These are phyloP conservation scores for Naegleria lovaniensis DNA, from an alignment of 208 protist species.

Conservation along the genomic window DNA sequence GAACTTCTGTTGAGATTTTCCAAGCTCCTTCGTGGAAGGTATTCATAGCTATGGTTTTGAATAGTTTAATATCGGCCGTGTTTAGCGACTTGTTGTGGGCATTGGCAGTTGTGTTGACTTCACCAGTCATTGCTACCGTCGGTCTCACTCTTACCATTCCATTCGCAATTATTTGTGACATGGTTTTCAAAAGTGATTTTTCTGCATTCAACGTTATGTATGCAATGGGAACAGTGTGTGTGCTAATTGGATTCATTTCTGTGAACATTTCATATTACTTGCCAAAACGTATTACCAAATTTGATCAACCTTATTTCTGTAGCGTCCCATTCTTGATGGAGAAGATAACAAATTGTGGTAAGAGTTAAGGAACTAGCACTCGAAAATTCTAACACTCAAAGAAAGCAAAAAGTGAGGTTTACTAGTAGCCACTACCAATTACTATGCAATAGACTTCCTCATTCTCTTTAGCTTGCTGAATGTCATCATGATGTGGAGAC, in stretches of 20 bases:
- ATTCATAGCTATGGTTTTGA: neutral
- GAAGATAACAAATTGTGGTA: neutral
- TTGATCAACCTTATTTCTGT: neutral
- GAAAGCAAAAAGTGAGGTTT: no score
- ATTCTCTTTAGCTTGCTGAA: neutral
- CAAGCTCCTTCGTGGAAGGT: neutral
- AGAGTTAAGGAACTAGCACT: no score
- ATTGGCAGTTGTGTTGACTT: neutral
- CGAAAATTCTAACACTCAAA: no score
- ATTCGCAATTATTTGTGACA: neutral
- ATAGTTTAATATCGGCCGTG: constrained; percentile 4
- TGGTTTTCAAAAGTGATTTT: neutral
- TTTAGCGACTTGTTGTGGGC: constrained; percentile 12
- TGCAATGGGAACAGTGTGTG: neutral
- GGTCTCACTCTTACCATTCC: constrained; percentile 17
- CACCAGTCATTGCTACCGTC: neutral
- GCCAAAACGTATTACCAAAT: neutral
- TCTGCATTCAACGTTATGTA: neutral
- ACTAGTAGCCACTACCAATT: no score
- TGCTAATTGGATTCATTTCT: neutral
- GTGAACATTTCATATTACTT: neutral
- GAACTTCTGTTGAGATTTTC: neutral
- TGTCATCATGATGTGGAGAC: neutral
- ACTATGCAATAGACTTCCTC: neutral
- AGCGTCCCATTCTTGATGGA: neutral